Evolutionary conservation across 1,284 basidiomycete genomes (phyloP), one percentile per base, ranked within the genome.

Genomic region (Melampsora americana): DNA sequence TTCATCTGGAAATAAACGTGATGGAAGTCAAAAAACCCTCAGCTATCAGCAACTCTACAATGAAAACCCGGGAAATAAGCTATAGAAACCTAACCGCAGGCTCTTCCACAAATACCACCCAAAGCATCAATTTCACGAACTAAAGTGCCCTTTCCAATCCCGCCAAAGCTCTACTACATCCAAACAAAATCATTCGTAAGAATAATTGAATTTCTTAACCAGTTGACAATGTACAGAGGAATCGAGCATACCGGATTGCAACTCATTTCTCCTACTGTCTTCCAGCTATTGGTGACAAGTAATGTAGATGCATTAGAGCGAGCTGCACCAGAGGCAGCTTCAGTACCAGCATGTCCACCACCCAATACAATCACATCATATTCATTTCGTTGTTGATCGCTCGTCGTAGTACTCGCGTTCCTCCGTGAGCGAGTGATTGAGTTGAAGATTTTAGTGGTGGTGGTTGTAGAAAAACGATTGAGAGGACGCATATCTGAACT

Each of bases 301-400:
- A 93, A 79, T 0, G 93, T 94, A 77, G 86, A 85, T 0, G 92
- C 91, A 1, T 92, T 92, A 0, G 89, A 88, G 44, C 93, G 86
- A 1, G 93, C 92, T 12, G 92, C 87, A 2, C 89, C 92, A 12
- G 92, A 88, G 0, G 93, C 92, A 1, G 93, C 92, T 83, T 95
- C 93, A 79, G 91, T 92, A 0, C 92, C 92, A 39, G 93, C 93
- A 85, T 95, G 92, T 1, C 93, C 92, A 7, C 90, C 93, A n/a
- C 92, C 93, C 79, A 95, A 90, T 39, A 95, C 86, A 79, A 92
- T 90, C 0, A 93, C 92, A 90, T 81, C 80, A 61, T 62, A 73
- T 23, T 23, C n/a, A 18, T 23, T 26, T 16, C 18, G 60, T 30
- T 7, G 23, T 18, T 62, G 20, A 56, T 56, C 50, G 12, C 5